Evolutionary conservation across 108 stramenopile species (phyloP), one percentile per base, ranked within the genome.

Genomic region (Chaetoceros tenuissimus): DNA sequence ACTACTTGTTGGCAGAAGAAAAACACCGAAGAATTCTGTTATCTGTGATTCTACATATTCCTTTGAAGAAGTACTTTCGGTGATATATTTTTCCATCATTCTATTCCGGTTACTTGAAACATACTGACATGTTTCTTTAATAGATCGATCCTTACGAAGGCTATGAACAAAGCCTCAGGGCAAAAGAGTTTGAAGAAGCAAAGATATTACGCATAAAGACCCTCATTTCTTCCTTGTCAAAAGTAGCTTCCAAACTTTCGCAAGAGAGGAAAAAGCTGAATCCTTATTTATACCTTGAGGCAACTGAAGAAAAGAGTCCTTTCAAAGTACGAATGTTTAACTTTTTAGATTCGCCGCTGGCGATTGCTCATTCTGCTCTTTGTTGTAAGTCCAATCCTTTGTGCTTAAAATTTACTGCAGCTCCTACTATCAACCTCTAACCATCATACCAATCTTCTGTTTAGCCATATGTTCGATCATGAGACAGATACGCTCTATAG

Each of bases 401-500:
- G n/a, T n/a, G n/a, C n/a, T n/a, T n/a, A n/a, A n/a, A n/a, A n/a
- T n/a, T n/a, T n/a, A n/a, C n/a, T n/a, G n/a, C n/a, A n/a, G n/a
- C n/a, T n/a, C n/a, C n/a, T n/a, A n/a, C n/a, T n/a, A n/a, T n/a
- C n/a, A n/a, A n/a, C n/a, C n/a, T n/a, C n/a, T n/a, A n/a, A n/a
- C n/a, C n/a, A n/a, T n/a, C n/a, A n/a, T n/a, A n/a, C n/a, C n/a
- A n/a, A n/a, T n/a, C n/a, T n/a, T n/a, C n/a, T n/a, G n/a, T n/a
- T n/a, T n/a, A n/a, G n/a, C n/a, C n/a, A n/a, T n/a, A n/a, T 80
- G 82, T 64, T 68, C 71, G 44, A 52, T 56, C 22, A 49, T 74
- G 7, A 69, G 86, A n/a, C 27, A 80, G 3, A 28, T 74, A 1
- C 69, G 67, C 53, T 79, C 79, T 31, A 73, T 87, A 54, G 54